phyloP scores from a whole-genome alignment of 192 early-diverging fungal genomes.

The Backusella circina region DNA sequence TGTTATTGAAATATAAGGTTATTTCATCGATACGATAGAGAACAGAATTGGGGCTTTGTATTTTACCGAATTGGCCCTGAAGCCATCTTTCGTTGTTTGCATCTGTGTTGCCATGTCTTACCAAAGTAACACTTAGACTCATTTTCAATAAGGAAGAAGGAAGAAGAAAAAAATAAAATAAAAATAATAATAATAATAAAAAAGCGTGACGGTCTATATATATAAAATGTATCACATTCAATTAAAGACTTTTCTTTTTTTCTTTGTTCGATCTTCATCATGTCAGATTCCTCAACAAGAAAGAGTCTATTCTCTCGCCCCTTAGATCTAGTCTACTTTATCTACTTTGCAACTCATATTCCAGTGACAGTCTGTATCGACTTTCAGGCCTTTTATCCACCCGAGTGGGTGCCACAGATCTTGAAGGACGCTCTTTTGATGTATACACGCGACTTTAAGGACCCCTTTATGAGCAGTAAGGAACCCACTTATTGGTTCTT shows the following conservation, averaged over 20 bases:
- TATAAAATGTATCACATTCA: neutral
- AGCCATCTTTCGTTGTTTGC: constrained; percentile 25
- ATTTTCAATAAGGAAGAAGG: neutral
- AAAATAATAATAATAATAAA: neutral
- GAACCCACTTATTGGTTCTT: constrained; percentile 56
- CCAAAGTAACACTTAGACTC: constrained; percentile 18
- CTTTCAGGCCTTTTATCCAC: constrained; percentile 48
- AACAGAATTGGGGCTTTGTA: too few relatives aligned
- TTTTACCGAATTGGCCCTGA: constrained; percentile 28
- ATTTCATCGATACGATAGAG: too few relatives aligned
- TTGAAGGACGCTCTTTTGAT: constrained; percentile 34
- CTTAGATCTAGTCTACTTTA: constrained; percentile 59
- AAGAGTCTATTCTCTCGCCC: constrained; percentile 29
- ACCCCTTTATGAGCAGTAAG: constrained; percentile 59
- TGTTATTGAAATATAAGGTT: neutral
- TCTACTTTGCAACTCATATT: constrained; percentile 72
- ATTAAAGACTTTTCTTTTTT: neutral
- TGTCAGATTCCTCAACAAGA: neutral
- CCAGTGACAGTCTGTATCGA: constrained; percentile 63
- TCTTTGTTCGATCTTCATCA: neutral
- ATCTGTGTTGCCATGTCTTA: constrained; percentile 35
- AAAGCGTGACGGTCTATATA: neutral
- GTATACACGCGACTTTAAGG: constrained; percentile 50
- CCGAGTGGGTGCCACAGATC: constrained; percentile 26
- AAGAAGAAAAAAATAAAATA: neutral